phyloP scores from a whole-genome alignment of 257 asterid species.

The Marsdenia floribunda region DNA sequence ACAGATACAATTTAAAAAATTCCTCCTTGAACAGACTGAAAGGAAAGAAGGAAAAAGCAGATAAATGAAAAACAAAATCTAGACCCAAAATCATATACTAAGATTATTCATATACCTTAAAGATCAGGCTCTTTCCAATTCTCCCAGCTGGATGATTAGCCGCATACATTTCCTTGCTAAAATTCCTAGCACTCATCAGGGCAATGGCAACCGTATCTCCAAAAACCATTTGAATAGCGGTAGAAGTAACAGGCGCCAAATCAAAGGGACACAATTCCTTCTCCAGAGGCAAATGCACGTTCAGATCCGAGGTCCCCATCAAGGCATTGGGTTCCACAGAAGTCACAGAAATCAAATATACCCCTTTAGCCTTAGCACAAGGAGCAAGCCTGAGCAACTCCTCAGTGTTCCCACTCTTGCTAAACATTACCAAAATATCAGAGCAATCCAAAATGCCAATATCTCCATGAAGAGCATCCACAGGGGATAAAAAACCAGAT shows the following conservation, averaged over 20 bases:
- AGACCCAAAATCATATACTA: background rate
- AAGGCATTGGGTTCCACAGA: slow-evolving; percentile 71
- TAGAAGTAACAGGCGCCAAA: slow-evolving; percentile 68
- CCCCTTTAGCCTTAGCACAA: slow-evolving; percentile 88
- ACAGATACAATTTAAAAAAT: background rate
- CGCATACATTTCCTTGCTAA: slow-evolving; percentile 81
- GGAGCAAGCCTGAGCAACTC: slow-evolving; percentile 77
- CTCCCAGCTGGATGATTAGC: slow-evolving; percentile 62
- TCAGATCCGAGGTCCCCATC: slow-evolving; percentile 59
- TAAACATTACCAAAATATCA: slow-evolving; percentile 77
- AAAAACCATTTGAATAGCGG: slow-evolving; percentile 50
- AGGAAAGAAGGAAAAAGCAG: background rate
- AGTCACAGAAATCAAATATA: slow-evolving; percentile 69
- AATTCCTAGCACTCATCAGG: slow-evolving; percentile 71
- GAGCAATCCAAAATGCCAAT: slow-evolving; percentile 64
- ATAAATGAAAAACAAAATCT: background rate
- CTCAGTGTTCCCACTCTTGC: slow-evolving; percentile 89
- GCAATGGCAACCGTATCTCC: slow-evolving; percentile 95
- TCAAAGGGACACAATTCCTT: slow-evolving; percentile 86
- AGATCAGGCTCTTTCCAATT: slow-evolving; percentile 53
- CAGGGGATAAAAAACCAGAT: slow-evolving; percentile 78
- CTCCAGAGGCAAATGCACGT: slow-evolving; percentile 91
- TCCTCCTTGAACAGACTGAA: background rate
- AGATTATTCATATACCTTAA: slow-evolving; percentile 44
- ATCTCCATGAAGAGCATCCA: slow-evolving; percentile 95